These are phyloP conservation scores for Cryptomeria japonica DNA, from an alignment of 75 land plant species.

Conservation along the genomic window DNA sequence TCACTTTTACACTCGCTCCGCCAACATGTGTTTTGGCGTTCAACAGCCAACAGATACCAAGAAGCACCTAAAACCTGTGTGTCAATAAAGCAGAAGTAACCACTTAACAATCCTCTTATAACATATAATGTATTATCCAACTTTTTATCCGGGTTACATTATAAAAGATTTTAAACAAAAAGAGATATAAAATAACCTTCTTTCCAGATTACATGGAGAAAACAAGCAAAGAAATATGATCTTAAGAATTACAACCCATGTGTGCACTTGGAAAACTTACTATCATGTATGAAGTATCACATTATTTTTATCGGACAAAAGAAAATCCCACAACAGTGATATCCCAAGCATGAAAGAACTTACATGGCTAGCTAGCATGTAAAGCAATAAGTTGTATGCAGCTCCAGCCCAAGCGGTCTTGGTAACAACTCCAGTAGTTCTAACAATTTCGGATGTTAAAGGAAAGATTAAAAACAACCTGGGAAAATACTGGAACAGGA, in stretches of 20 bases:
- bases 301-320: not conserved
- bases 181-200: not conserved
- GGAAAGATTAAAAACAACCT: conserved; percentile 74
- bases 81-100: not conserved
- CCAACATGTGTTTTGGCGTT: conserved; percentile 71
- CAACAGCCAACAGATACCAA: conserved; percentile 71
- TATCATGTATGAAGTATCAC: not conserved
- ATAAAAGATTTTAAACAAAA: not conserved
- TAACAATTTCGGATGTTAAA: conserved; percentile 55
- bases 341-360: conserved; percentile 10
- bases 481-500: conserved; percentile 71
- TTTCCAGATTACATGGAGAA: not conserved
- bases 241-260: not conserved
- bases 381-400: conserved; percentile 74
- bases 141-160: not conserved
- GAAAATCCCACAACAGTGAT: not conserved
- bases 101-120: not conserved
- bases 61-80: conserved; percentile 73
- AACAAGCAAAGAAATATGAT: not conserved
- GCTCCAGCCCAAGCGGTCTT: conserved; percentile 93
- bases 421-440: conserved; percentile 70
- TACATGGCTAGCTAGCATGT: conserved; percentile 90
- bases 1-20: conserved; percentile 45
- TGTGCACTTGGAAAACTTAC: conserved; percentile 58
- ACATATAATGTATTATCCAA: not conserved